Evolutionary conservation across 805 yeast genomes (phyloP), one percentile per base, ranked within the genome.

Genomic region (Monosporozyma aquatica): DNA sequence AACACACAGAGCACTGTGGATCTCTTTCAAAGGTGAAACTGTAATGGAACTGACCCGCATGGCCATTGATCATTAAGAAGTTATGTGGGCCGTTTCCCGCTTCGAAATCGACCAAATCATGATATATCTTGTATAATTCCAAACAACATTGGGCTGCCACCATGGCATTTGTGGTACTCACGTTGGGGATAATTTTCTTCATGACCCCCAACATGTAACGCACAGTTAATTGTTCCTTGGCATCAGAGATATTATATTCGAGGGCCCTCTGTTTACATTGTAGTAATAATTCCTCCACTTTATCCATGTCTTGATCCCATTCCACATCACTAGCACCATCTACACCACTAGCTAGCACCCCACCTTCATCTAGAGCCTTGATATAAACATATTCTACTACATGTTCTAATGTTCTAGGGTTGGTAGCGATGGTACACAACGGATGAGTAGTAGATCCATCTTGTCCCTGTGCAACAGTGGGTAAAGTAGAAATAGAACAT

Each of bases 361-460:
- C 80, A 95, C 95, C 86, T 50, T 80, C 3, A 85, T 66, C 38
- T 29, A 36, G 10, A 13, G 35, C 35, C 18, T 30, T 30, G 25
- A 78, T 80, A 45, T 78, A 76, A 1, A 90, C 87, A 82, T 92
- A 90, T 59, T 89, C 95, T 8, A 90, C 80, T 54, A 97, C 87
- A 61, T 90, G 97, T 53, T 89, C 96, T 0, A 96, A 92, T 7
- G 87, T 63, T 46, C 97, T 65, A n/a, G 97, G 97, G 7, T 92
- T 87, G 45, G 87, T 83, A 2, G 96, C 95, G 40, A 92, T 80
- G 0, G 97, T 92, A 61, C 97, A 92, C 50, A 90, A 79, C 2
- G 97, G 97, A 52, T 79, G 85, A 11, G 26, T 15, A 30, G 14
- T 13, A 30, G 17, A 6, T 46, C 37, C 28, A 44, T 46, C 47